phyloP scores from a whole-genome alignment of 2,329 filamentous ascomycete genomes.

The Cladosporium phlei region DNA sequence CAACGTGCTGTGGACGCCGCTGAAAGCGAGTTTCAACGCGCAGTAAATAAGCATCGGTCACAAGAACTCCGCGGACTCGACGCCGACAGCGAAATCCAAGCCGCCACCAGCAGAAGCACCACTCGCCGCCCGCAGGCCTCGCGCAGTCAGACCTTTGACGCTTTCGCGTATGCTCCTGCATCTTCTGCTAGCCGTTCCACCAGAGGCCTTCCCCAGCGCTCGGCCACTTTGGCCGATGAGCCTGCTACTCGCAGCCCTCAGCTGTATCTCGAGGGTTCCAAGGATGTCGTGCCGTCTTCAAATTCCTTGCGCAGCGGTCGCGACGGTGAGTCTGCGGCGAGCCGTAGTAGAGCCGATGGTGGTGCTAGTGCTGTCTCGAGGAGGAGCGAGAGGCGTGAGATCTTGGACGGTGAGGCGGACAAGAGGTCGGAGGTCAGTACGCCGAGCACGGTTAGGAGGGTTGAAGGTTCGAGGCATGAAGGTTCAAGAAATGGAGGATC shows the following conservation, averaged over 20 bases:
- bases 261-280: conserved; percentile 5
- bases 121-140: conserved; percentile 20
- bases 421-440: background rate
- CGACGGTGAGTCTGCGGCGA: conserved; percentile 26
- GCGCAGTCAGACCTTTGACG: conserved; percentile 25
- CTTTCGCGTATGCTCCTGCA: conserved; percentile 20
- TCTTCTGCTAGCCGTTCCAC: conserved; percentile 1
- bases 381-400: background rate
- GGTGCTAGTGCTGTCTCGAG: background rate
- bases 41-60: conserved; percentile 20
- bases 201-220: conserved; percentile 5
- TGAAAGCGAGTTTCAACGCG: conserved; percentile 13
- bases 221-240: conserved; percentile 7
- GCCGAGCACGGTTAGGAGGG: conserved; percentile 8
- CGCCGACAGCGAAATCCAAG: conserved; percentile 23
- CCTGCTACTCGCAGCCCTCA: background rate
- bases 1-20: conserved; percentile 13
- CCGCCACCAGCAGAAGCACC: conserved; percentile 22
- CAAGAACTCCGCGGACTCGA: conserved; percentile 14
- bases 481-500: conserved; percentile 4
- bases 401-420: background rate
- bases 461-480: background rate
- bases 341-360: background rate
- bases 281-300: background rate
- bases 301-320: conserved; percentile 21